phyloP scores from a whole-genome alignment of 192 early-diverging fungal species.

The Dissophora globulifera region DNA sequence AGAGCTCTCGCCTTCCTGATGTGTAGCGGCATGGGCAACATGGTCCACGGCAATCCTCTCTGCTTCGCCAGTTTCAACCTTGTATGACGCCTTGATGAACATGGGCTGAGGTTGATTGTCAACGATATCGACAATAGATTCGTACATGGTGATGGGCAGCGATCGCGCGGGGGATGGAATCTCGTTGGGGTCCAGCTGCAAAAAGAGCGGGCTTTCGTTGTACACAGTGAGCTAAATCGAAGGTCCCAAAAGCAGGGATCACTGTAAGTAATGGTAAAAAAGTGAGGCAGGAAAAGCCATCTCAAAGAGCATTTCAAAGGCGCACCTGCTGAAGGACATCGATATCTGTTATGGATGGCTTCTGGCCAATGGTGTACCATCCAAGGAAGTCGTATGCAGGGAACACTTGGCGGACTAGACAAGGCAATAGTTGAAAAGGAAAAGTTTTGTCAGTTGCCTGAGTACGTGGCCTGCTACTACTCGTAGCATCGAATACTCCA shows the following conservation, averaged over 20 bases:
- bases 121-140: constrained; percentile 78
- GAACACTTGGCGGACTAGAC: constrained; percentile 83
- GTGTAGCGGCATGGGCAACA: constrained; percentile 74
- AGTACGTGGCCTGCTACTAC: neutral
- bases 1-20: constrained; percentile 63
- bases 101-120: constrained; percentile 64
- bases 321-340: constrained; percentile 80
- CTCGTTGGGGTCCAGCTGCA: constrained; percentile 74
- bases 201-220: constrained; percentile 82
- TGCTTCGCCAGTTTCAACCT: constrained; percentile 86
- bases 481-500: too few species aligned
- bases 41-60: constrained; percentile 91
- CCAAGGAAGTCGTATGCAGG: constrained; percentile 84
- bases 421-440: neutral
- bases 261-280: too few species aligned
- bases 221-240: constrained; percentile 67
- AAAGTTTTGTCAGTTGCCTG: neutral
- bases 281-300: neutral
- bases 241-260: too few species aligned
- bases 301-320: neutral
- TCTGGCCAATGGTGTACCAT: constrained; percentile 81
- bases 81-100: constrained; percentile 74
- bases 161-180: constrained; percentile 63
- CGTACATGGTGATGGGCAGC: constrained; percentile 82
- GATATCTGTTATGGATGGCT: constrained; percentile 70